Conservation (phyloP, 345 rosid genomes). For the Mercurialis annua region DNA sequence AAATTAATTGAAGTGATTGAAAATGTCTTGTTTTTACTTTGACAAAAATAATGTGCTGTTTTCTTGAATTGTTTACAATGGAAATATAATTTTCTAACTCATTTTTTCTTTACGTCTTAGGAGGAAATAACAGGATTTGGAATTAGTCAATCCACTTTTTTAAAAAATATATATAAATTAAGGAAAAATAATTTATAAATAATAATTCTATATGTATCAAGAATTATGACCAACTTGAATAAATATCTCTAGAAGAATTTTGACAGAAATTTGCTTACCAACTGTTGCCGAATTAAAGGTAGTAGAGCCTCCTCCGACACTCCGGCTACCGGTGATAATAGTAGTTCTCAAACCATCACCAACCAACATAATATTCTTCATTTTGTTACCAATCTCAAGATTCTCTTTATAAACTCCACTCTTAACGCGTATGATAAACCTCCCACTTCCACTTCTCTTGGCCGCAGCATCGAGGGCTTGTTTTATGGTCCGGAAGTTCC, state of each 20-base stretch:
- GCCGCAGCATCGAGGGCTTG: slow-evolving; percentile 64
- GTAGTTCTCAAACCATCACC: slow-evolving; percentile 70
- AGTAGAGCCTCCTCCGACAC: slow-evolving; percentile 65
- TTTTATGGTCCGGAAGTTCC: slow-evolving; percentile 51
- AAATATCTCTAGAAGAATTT: too few relatives aligned
- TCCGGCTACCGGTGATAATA: slow-evolving; percentile 64
- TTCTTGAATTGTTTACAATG: not conserved
- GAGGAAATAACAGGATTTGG: too few relatives aligned
- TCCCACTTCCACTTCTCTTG: slow-evolving; percentile 43
- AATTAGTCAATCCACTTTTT: too few relatives aligned
- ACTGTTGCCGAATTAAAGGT: slow-evolving; percentile 83
- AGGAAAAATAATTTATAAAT: too few relatives aligned
- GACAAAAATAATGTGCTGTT: not conserved
- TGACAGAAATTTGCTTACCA: slow-evolving; percentile 42
- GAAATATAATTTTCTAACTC: not conserved
- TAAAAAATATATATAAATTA: too few relatives aligned
- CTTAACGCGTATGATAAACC: slow-evolving; percentile 70
- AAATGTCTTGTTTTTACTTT: not conserved
- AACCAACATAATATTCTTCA: slow-evolving; percentile 67
- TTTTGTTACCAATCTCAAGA: slow-evolving; percentile 44
- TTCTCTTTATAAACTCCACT: slow-evolving; percentile 67
- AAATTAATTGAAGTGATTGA: not conserved
- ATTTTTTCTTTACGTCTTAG: not conserved
- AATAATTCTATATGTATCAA: too few relatives aligned
- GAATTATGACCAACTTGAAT: too few relatives aligned